Evolutionary conservation across 352 stramenopile species (phyloP).

Genomic region (Globisporangium yorkense): DNA sequence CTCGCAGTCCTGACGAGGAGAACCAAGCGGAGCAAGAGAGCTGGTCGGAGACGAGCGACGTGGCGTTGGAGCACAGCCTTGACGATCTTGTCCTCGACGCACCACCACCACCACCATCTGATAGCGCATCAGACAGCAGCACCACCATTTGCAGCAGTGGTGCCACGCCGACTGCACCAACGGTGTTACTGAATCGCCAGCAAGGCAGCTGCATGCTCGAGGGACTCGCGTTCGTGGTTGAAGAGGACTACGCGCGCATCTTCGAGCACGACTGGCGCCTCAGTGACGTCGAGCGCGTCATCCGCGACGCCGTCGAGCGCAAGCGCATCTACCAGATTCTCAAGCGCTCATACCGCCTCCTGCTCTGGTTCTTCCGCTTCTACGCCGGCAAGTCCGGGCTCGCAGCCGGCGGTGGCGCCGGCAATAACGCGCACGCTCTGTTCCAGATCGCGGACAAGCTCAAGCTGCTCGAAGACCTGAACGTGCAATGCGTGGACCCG

Average conservation of each 20-base stretch:
- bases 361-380: constrained; percentile 62
- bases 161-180: background rate
- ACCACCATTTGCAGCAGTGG: no score
- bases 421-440: constrained; percentile 15
- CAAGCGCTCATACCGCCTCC: constrained; percentile 39
- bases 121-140: constrained; percentile 1
- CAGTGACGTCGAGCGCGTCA: constrained; percentile 43
- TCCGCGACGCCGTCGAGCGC: constrained; percentile 62
- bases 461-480: constrained; percentile 59
- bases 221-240: constrained; percentile 20
- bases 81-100: background rate
- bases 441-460: constrained; percentile 41
- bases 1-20: constrained; percentile 10
- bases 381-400: constrained; percentile 33
- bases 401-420: constrained; percentile 5
- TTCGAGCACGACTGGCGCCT: constrained; percentile 52
- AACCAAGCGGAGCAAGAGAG: background rate
- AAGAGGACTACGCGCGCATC: constrained; percentile 29
- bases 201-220: constrained; percentile 24
- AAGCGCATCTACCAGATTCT: constrained; percentile 44
- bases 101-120: background rate
- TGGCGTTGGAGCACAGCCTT: background rate
- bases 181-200: background rate
- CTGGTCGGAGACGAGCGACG: background rate
- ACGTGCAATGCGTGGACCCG: constrained; percentile 42